A percentile compares a stretch with the other conserved stretches of the same genome.
phyloP scores from a whole-genome alignment of 2,329 filamentous ascomycete species.

The Periglandula ipomoeae region DNA sequence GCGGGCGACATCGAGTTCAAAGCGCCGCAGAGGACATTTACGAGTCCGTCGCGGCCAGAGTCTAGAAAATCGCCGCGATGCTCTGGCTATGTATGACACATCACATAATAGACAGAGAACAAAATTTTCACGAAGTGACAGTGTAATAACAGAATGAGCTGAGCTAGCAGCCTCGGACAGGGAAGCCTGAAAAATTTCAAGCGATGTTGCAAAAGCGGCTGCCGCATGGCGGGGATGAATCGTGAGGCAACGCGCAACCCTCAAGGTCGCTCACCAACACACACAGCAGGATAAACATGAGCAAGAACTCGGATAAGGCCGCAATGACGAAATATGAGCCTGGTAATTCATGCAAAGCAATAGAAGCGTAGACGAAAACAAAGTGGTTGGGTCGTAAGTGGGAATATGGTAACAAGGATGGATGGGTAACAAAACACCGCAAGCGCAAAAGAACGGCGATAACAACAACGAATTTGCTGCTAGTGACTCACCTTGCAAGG shows the following conservation, averaged over 20 bases:
- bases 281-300: not conserved
- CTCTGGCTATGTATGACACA: conserved; percentile 1
- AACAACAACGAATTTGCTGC: conserved; percentile 4
- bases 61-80: not conserved
- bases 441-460: conserved; percentile 1
- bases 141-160: not conserved
- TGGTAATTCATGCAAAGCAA: not conserved
- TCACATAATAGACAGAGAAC: not conserved
- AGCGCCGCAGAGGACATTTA: conserved; percentile 2
- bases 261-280: not conserved
- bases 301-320: not conserved
- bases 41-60: not conserved
- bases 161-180: not conserved
- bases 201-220: not conserved
- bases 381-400: conserved; percentile 1
- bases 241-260: not conserved
- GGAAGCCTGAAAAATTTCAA: not conserved
- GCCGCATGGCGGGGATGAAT: not conserved
- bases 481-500: conserved; percentile 10
- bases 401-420: conserved; percentile 5
- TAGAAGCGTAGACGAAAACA: not conserved
- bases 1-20: not conserved
- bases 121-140: not conserved
- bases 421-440: conserved; percentile 7
- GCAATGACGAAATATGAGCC: not conserved